A percentile compares a stretch with the other conserved stretches of the same genome.
These are phyloP conservation scores for Clausena lansium DNA, from an alignment of 345 rosid genomes.

Conservation along the genomic window DNA sequence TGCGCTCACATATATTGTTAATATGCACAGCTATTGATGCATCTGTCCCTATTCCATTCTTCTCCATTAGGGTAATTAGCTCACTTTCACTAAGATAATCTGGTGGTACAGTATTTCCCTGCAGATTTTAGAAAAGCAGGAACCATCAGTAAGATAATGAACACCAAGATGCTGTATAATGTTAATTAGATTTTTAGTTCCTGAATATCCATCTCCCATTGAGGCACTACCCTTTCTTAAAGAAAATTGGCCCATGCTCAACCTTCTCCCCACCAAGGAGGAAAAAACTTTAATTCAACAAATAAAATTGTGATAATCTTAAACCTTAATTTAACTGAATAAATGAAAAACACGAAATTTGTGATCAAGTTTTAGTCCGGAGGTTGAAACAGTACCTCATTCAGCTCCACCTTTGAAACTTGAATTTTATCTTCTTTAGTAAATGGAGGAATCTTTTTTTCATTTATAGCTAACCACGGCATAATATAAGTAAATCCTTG, in stretches of 20 bases:
- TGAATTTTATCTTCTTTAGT: constrained; percentile 65
- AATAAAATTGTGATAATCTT: neutral
- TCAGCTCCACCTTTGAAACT: constrained; percentile 70
- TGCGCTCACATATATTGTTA: constrained; percentile 94
- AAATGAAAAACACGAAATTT: neutral
- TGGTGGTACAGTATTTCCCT: constrained; percentile 85
- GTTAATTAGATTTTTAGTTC: neutral
- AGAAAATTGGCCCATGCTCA: neutral
- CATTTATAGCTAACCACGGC: constrained; percentile 90
- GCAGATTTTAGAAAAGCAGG: constrained; percentile 20
- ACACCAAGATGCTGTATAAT: neutral
- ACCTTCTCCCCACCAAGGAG: neutral
- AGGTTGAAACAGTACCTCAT: constrained; percentile 47
- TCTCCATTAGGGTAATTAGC: constrained; percentile 94
- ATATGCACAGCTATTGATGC: constrained; percentile 93
- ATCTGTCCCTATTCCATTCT: constrained; percentile 94
- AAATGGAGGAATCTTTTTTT: constrained; percentile 74
- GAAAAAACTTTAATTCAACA: neutral
- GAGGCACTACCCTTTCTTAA: neutral
- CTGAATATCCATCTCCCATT: neutral
- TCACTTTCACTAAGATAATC: constrained; percentile 94
- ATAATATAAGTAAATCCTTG: constrained; percentile 81
- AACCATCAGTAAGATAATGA: constrained; percentile 7
- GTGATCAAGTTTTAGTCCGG: neutral
- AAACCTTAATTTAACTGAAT: neutral